phyloP scores from a whole-genome alignment of 805 yeast species.

The Ogataea naganishii region DNA sequence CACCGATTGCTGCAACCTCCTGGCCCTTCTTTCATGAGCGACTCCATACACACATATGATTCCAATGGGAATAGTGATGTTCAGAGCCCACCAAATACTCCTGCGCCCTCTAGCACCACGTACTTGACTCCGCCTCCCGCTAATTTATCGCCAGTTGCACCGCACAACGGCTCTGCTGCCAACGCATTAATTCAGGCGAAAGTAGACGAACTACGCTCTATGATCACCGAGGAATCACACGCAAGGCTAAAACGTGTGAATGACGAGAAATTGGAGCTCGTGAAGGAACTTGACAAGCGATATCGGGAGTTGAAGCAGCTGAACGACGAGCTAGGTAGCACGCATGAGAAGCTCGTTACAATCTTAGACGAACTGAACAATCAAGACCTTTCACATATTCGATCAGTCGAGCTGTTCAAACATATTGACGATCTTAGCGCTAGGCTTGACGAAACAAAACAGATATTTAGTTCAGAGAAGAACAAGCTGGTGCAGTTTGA shows the following conservation, averaged over 20 bases:
- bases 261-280: slow-evolving; percentile 19
- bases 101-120: no score
- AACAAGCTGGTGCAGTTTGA: slow-evolving; percentile 14
- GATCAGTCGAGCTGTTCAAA: slow-evolving; percentile 14
- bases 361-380: slow-evolving; percentile 20
- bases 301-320: slow-evolving; percentile 20
- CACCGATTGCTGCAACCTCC: no score
- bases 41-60: no score
- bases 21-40: no score
- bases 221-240: slow-evolving; percentile 14
- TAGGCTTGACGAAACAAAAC: slow-evolving; percentile 18
- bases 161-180: slow-evolving; percentile 7
- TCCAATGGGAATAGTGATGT: slow-evolving; percentile 3
- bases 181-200: slow-evolving; percentile 18
- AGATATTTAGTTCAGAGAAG: slow-evolving; percentile 12
- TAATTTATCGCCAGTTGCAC: slow-evolving; percentile 5
- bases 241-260: slow-evolving; percentile 16
- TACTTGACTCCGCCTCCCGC: neutral
- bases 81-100: no score
- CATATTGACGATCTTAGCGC: slow-evolving; percentile 19
- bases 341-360: slow-evolving; percentile 18
- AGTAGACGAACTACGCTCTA: slow-evolving; percentile 19
- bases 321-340: slow-evolving; percentile 17
- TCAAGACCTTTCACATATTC: slow-evolving; percentile 15
- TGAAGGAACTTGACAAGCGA: slow-evolving; percentile 15